These are phyloP conservation scores for Mucor piriformis DNA, from an alignment of 371 early-diverging fungal genomes.

Conservation along the genomic window DNA sequence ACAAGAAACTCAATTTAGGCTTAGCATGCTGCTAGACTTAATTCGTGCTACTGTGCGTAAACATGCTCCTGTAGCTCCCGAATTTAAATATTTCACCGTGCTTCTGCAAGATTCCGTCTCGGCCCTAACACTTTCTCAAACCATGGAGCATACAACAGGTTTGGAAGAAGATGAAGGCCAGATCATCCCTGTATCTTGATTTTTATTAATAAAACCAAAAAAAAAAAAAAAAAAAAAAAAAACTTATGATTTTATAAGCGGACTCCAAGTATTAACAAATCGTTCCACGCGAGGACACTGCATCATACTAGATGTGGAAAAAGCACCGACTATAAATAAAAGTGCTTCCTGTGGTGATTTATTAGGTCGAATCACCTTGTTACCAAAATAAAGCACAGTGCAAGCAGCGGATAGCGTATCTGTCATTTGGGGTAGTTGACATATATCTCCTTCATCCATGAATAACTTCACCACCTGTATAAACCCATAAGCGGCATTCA, in stretches of 20 bases:
- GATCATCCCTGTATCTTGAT: not conserved
- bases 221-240: not conserved
- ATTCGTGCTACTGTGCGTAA: constrained; percentile 7
- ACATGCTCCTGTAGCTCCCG: not conserved
- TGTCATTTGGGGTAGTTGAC: constrained; percentile 29
- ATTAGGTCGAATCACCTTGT: constrained; percentile 19
- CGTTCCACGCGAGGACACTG: constrained; percentile 10
- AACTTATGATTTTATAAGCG: not conserved
- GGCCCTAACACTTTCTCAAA: constrained; percentile 12
- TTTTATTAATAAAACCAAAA: too few relatives aligned
- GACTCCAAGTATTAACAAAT: constrained; percentile 15
- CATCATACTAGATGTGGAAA: constrained; percentile 9
- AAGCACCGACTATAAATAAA: constrained; percentile 6
- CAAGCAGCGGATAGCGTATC: constrained; percentile 30
- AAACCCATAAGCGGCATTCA: constrained; percentile 30
- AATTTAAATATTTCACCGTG: constrained; percentile 1
- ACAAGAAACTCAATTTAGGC: constrained; percentile 10
- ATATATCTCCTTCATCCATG: constrained; percentile 23
- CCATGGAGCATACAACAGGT: not conserved
- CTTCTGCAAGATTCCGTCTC: constrained; percentile 12
- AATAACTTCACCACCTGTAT: constrained; percentile 22
- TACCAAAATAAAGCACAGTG: constrained; percentile 37
- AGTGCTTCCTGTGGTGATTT: constrained; percentile 13
- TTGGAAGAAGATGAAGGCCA: not conserved
- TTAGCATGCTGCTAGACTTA: constrained; percentile 8